phyloP scores from a whole-genome alignment of 345 rosid genomes.

The Euphorbia tirucalli region DNA sequence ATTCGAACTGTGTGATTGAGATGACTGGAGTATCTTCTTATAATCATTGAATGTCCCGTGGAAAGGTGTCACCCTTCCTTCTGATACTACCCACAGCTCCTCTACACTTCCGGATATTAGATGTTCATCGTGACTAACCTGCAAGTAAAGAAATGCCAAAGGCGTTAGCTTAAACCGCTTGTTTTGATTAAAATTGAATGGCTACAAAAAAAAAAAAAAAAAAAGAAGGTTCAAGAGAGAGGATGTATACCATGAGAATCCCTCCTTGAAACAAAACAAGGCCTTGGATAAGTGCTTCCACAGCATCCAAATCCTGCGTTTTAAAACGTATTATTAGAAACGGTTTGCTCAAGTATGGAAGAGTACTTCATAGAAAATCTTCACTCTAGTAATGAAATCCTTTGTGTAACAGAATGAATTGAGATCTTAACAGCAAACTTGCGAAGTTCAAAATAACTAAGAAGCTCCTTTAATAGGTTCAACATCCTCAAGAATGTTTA shows the following conservation, averaged over 20 bases:
- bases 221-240: neutral
- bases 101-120: constrained; percentile 95
- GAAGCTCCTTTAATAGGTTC: neutral
- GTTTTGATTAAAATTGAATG: neutral
- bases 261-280: constrained; percentile 97
- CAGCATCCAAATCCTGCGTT: constrained; percentile 94
- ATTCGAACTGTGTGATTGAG: constrained; percentile 11
- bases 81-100: constrained; percentile 86
- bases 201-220: neutral
- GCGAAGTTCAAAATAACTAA: neutral
- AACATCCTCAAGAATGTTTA: neutral
- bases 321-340: constrained; percentile 5
- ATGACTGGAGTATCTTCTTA: constrained; percentile 77
- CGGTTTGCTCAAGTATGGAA: too few relatives aligned
- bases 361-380: too few relatives aligned
- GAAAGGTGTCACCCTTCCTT: constrained; percentile 78
- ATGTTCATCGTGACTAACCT: constrained; percentile 99
- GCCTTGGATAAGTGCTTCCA: constrained; percentile 97
- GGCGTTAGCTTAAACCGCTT: neutral
- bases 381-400: neutral
- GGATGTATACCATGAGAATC: constrained; percentile 72
- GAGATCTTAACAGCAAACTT: neutral
- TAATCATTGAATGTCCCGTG: constrained; percentile 84
- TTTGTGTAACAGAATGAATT: neutral
- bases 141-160: constrained; percentile 11